Evolutionary conservation across 2,329 filamentous ascomycete species (phyloP), one percentile per base, ranked within the genome.

Genomic region (Penicillium sp.): DNA sequence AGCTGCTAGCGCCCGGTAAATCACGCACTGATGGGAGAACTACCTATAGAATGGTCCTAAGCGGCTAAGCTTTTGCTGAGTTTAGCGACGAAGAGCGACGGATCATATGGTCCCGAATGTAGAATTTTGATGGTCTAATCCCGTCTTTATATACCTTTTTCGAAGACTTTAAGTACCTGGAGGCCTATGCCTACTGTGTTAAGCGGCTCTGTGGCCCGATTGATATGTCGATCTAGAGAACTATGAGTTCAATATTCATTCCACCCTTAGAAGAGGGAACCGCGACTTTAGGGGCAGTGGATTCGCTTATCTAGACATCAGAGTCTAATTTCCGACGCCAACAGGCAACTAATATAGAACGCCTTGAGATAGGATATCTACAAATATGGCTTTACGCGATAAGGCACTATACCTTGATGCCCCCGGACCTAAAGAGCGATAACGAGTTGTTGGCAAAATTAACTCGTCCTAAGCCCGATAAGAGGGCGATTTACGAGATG

Each of bases 131-230:
- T n/a, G 50, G 50, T 36, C 58, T 77, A 4, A 69, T 77, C 50
- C 73, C 70, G 7, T 76, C 69, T 35, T 68, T 78, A 23, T 65
- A 68, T 54, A 72, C 60, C 36, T 77, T 77, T 61, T 77, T 77
- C 57, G 58, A 73, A 49, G 70, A 77, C 55, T 57, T 76, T 9
- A 70, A 68, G 45, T 76, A 73, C 55, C 56, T 77, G 6, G 61
- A 71, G 62, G 57, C 49, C 25, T 67, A 61, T 41, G 62, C 66
- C 23, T 49, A 72, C 51, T 64, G 51, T 47, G 51, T 75, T 35
- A 73, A 74, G 61, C 61, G 57, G 55, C 64, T 75, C 27, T 36
- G 65, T 57, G 29, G 52, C 7, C 35, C 33, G 33, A 49, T 49
- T 8, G 33, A 49, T 49, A 49, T 49, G 7, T 49, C 33, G 33